Conservation (phyloP, 192 early-diverging fungal genomes). For the Linnemannia exigua region DNA sequence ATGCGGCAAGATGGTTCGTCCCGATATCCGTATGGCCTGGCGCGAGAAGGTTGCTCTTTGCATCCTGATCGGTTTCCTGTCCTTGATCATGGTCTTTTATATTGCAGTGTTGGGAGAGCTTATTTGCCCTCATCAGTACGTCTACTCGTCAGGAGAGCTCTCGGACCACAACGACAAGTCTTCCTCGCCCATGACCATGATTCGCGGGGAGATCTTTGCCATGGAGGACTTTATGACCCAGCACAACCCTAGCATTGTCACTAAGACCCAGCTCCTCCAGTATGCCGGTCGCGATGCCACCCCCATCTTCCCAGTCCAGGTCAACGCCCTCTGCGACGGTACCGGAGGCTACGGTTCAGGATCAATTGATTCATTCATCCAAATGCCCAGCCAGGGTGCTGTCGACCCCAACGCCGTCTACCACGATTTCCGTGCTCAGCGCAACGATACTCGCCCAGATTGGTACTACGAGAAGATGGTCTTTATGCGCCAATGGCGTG, state of each 20-base stretch:
- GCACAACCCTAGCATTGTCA: conserved; percentile 65
- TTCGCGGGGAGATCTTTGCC: conserved; percentile 90
- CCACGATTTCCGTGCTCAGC: conserved; percentile 81
- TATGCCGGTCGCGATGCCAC: conserved; percentile 80
- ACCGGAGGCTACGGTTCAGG: conserved; percentile 60
- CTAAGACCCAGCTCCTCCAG: conserved; percentile 55
- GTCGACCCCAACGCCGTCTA: conserved; percentile 72
- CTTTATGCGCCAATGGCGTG: conserved; percentile 71
- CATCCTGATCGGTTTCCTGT: conserved; percentile 85
- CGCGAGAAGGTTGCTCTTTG: conserved; percentile 97
- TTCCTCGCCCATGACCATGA: conserved; percentile 67
- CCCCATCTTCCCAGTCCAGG: conserved; percentile 77
- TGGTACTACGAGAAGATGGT: conserved; percentile 78
- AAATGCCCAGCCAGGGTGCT: conserved; percentile 62
- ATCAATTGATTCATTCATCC: conserved; percentile 62
- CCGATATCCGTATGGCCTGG: conserved; percentile 93
- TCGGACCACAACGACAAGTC: conserved; percentile 37
- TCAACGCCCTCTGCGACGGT: conserved; percentile 69
- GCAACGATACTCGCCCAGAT: conserved; percentile 70
- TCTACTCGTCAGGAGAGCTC: conserved; percentile 80
- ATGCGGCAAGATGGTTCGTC: conserved; percentile 85
- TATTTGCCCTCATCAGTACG: conserved; percentile 81
- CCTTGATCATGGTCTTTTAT: conserved; percentile 86
- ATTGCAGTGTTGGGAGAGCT: conserved; percentile 82
- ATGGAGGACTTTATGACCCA: conserved; percentile 74